These are phyloP conservation scores for Fagopyrum esculentum DNA, from an alignment of 148 eudicot genomes.

Conservation along the genomic window DNA sequence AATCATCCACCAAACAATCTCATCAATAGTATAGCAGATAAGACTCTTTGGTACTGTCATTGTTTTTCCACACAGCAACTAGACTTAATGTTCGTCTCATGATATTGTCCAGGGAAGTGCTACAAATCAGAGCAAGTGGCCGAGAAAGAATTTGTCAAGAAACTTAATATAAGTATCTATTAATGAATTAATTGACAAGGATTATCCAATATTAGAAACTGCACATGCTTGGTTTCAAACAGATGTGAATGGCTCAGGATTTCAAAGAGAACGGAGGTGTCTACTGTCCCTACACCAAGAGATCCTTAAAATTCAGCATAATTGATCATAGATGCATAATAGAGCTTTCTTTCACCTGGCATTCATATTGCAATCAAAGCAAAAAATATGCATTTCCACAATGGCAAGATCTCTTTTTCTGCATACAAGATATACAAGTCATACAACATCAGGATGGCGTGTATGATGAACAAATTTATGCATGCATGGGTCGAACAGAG, in stretches of 20 bases:
- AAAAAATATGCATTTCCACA: background rate
- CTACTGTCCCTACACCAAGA: too few species aligned
- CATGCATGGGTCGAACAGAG: background rate
- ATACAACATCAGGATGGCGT: background rate
- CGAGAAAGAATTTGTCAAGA: conserved; percentile 14
- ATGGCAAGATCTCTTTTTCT: background rate
- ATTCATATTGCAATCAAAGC: background rate
- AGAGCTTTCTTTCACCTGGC: background rate
- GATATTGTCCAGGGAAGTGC: conserved; percentile 5
- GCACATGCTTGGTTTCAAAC: conserved; percentile 49
- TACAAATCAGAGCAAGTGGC: background rate
- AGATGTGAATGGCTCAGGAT: conserved; percentile 17
- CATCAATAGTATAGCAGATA: background rate
- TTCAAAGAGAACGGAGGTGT: background rate
- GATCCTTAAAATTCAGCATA: background rate
- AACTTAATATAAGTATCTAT: background rate
- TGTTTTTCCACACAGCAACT: background rate
- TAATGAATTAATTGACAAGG: conserved; percentile 2
- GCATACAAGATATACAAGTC: background rate
- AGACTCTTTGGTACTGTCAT: conserved; percentile 9
- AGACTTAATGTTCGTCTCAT: conserved; percentile 1
- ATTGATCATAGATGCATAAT: background rate
- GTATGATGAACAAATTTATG: background rate
- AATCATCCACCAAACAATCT: conserved; percentile 7
- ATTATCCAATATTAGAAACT: conserved; percentile 8